Conservation (phyloP, 2,329 filamentous ascomycete genomes). For the Pseudogymnoascus sp. region DNA sequence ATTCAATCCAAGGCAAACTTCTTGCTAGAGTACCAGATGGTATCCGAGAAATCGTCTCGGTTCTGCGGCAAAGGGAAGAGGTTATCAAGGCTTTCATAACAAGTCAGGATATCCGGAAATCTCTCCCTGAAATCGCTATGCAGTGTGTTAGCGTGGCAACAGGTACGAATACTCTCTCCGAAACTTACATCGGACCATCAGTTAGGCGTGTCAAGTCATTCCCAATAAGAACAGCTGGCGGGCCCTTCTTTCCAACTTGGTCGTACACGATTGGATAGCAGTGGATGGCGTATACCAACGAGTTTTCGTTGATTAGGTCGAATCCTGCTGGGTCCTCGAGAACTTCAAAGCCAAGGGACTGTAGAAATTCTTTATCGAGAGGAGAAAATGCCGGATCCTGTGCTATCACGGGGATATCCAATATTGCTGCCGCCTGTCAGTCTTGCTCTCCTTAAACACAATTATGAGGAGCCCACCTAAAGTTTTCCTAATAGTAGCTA, state of each 20-base stretch:
- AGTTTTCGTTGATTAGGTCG: slow-evolving; percentile 17
- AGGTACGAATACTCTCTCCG: not conserved
- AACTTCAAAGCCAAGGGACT: slow-evolving; percentile 19
- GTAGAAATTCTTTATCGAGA: slow-evolving; percentile 25
- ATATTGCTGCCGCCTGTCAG: not conserved
- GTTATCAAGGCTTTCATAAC: not conserved
- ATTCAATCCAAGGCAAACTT: not conserved
- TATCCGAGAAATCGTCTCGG: not conserved
- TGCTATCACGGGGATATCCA: slow-evolving; percentile 12
- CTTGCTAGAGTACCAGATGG: not conserved
- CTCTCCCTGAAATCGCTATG: not conserved
- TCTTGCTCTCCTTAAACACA: not conserved
- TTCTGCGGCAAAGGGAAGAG: not conserved
- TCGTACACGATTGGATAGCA: slow-evolving; percentile 26
- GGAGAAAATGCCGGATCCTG: slow-evolving; percentile 27
- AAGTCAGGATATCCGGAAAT: not conserved
- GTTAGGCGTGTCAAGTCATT: slow-evolving; percentile 14
- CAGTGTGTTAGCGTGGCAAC: not conserved
- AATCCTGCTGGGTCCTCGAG: slow-evolving; percentile 25
- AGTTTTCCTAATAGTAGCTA: slow-evolving; percentile 20
- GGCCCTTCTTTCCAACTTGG: slow-evolving; percentile 16
- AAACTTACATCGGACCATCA: not conserved
- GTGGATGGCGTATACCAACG: slow-evolving; percentile 28
- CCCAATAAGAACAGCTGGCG: slow-evolving; percentile 23
- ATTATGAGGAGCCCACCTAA: slow-evolving; percentile 13